Evolutionary conservation across 2,329 filamentous ascomycete species (phyloP), one percentile per base, ranked within the genome.

Genomic region (Penicillium thymicola): DNA sequence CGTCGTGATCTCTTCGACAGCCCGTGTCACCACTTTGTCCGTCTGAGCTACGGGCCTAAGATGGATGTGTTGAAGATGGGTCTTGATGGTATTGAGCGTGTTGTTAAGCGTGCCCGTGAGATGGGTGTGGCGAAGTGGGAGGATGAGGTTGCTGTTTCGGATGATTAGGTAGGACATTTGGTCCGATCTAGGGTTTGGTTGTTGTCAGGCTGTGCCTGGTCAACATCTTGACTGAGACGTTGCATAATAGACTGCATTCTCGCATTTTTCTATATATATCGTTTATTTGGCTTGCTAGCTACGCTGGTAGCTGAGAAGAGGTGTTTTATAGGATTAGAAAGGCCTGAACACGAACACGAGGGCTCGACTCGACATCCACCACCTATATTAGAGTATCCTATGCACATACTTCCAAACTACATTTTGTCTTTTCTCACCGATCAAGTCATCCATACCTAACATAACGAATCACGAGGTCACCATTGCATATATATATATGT

Each of bases 1-100:
- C 84, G 93, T 63, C 83, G 93, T 72, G 93, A 97, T 74, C 76
- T 97, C 65, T 97, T 97, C 65, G 93, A 97, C 77, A 90, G 86
- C 65, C 93, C 93, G 58, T 97, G 93, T 76, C 93, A 97, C 76
- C 89, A 94, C 77, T 95, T 93, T 72, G 89, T 95, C 28, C 84
- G 91, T 51, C 83, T 95, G 66, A 91, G 88, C 54, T 96, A 94
- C 70, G 91, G 91, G 0, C 91, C 91, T 4, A 87, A 83, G 68
- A 89, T 93, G 86, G 89, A 92, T 11, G 84, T 85, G 38, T 78
- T 95, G 55, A 86, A 88, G 81, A 85, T 82, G 76, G 91, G 91
- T 34, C 82, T 93, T 59, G 89, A 96, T 71, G 90, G 88, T 40
- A 93, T 96, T 67, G 89, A 95, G 80, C 81, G 89, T 53, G 88